Base-by-base conservation (phyloP, 352 stramenopile species). In the Peronospora tabacina region DNA sequence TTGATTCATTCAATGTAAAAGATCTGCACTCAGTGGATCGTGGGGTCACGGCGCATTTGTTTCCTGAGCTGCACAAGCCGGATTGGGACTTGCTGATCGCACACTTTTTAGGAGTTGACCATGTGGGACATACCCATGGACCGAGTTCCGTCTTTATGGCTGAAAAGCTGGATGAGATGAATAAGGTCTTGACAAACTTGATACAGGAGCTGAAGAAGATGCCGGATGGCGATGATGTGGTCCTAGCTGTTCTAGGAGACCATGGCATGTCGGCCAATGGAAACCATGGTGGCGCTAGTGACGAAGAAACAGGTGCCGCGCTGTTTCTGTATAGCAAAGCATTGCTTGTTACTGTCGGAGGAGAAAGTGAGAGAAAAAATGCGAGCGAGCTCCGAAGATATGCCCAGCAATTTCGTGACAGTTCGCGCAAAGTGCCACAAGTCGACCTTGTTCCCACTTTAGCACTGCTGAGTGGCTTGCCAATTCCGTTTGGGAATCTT, bases 201-300 rank as follows among this genome's bases (percentile, higher is more conserved):
- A 32, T 98, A 1, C 44, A 77, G 5, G 68, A 70, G 9, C 67
- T 97, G 3, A 63, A 62, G 8, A 20, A 67, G 13, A 65, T 71
- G 62, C 58, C 62, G 1, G 62, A 57, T 57, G 78, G 85, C 7
- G 75, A 91, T 24, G 80, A 92, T 43, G 83, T 82, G 10, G 59
- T 98, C 15, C 69, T 97, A 17, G 77, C 98, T 9, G 85, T 98
- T 12, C 85, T 99, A 45, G 96, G 95, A 20, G 96, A 99, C 71
- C 96, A 99, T 68, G 96, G 96, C 41, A 99, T 99, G 96, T 98
- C 95, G 3, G 84, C 95, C 34, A 93, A 98, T 61, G 96, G 96
- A 22, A 98, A 98, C 66, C 95, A 98, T 67, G 96, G 96, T n/a
- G 96, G 96, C 20, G 95, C 94, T 29, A 97, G 75, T 19, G 76